These are phyloP conservation scores for Saturnispora silvae DNA, from an alignment of 805 yeast genomes.

Conservation along the genomic window DNA sequence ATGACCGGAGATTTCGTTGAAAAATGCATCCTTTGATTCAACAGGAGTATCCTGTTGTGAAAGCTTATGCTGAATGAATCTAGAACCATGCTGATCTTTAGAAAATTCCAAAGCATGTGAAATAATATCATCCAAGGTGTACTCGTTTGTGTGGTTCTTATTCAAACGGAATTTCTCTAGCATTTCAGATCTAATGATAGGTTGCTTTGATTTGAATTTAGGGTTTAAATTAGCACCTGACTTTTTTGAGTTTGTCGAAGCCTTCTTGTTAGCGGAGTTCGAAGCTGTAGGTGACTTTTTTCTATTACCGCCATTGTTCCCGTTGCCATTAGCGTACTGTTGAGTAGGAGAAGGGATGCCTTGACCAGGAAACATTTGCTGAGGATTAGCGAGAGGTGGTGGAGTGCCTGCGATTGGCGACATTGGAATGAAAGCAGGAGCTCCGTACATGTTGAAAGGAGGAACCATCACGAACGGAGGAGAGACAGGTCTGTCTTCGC, in stretches of 20 bases:
- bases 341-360: background rate
- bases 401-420: conserved; percentile 17
- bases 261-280: background rate
- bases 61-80: conserved; percentile 88
- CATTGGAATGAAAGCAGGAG: conserved; percentile 31
- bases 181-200: conserved; percentile 64
- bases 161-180: conserved; percentile 77
- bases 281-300: background rate
- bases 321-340: background rate
- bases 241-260: background rate
- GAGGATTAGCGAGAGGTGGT: conserved; percentile 8
- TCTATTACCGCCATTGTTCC: background rate
- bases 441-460: conserved; percentile 3
- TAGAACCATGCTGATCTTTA: conserved; percentile 93
- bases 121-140: conserved; percentile 59
- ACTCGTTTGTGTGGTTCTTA: conserved; percentile 40
- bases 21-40: conserved; percentile 71
- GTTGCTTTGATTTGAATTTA: conserved; percentile 25
- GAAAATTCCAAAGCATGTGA: conserved; percentile 88
- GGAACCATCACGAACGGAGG: conserved; percentile 35
- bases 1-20: conserved; percentile 70
- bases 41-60: conserved; percentile 46
- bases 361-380: background rate
- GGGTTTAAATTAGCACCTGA: conserved; percentile 11
- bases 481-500: conserved; percentile 18